A percentile compares a stretch with the other conserved stretches of the same genome.
Conservation (phyloP, 2,329 filamentous ascomycete genomes). For the Talaromyces amestolkiae region DNA sequence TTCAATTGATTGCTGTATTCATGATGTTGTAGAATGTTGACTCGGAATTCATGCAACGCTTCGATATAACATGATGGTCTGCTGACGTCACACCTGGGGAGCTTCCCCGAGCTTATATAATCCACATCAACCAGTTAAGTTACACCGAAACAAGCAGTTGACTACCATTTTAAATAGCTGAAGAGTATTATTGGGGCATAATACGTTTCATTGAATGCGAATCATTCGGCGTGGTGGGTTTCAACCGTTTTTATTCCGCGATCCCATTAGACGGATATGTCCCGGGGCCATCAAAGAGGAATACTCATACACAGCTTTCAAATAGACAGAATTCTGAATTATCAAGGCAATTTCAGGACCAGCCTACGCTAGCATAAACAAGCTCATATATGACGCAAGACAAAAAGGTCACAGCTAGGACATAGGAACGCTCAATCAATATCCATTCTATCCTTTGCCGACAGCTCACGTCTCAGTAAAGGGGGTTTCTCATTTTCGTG, state of each 20-base stretch:
- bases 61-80: slow-evolving; percentile 23
- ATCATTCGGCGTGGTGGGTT: background rate
- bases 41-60: background rate
- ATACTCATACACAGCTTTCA: background rate
- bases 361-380: background rate
- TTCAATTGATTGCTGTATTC: slow-evolving; percentile 10
- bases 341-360: background rate
- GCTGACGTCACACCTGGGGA: slow-evolving; percentile 36
- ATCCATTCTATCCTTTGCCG: slow-evolving; percentile 34
- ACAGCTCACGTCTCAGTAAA: slow-evolving; percentile 16
- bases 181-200: background rate
- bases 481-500: slow-evolving; percentile 19
- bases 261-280: background rate
- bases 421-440: slow-evolving; percentile 29
- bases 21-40: background rate
- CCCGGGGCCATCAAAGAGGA: no score
- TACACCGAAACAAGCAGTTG: background rate
- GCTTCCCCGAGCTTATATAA: slow-evolving; percentile 12
- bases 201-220: background rate
- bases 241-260: background rate
- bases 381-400: background rate
- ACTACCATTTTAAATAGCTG: no score
- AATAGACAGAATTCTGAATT: background rate
- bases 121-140: background rate
- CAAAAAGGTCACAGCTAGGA: background rate